phyloP scores from a whole-genome alignment of 1,139 yeast genomes.

The Yamadazyma trypodendri region DNA sequence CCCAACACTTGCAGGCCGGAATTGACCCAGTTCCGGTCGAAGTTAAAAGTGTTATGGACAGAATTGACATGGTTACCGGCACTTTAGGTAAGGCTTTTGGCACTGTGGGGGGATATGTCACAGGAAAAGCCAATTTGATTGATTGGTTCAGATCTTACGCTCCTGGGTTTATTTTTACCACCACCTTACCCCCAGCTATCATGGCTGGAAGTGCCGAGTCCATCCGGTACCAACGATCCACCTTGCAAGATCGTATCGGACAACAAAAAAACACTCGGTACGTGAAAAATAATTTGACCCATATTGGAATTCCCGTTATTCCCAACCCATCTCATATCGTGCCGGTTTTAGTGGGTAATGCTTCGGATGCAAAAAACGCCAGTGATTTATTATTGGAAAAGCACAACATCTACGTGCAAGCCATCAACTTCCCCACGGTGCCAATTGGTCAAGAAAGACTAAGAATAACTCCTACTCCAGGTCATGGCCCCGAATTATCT shows the following conservation, averaged over 20 bases:
- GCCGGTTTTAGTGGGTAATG: conserved; percentile 92
- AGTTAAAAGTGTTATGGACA: conserved; percentile 67
- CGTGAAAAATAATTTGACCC: conserved; percentile 69
- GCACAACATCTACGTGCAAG: conserved; percentile 91
- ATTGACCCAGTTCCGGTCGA: conserved; percentile 42
- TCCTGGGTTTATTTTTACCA: conserved; percentile 96
- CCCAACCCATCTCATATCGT: conserved; percentile 98
- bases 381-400: conserved; percentile 83
- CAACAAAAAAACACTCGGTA: conserved; percentile 87
- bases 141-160: conserved; percentile 97
- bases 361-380: conserved; percentile 87
- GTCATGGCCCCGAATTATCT: conserved; percentile 76
- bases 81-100: conserved; percentile 97
- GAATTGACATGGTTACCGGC: conserved; percentile 95
- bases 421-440: conserved; percentile 97
- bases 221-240: conserved; percentile 77
- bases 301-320: conserved; percentile 86
- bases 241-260: conserved; percentile 71
- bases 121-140: conserved; percentile 78
- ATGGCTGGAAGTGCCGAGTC: conserved; percentile 95
- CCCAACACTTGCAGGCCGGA: conserved; percentile 71
- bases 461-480: conserved; percentile 97
- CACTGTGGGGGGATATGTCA: conserved; percentile 95
- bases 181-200: conserved; percentile 93
- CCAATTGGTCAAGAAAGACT: conserved; percentile 94